Conservation (phyloP, 1,139 yeast genomes). For the Saccharomyces hybrid region DNA sequence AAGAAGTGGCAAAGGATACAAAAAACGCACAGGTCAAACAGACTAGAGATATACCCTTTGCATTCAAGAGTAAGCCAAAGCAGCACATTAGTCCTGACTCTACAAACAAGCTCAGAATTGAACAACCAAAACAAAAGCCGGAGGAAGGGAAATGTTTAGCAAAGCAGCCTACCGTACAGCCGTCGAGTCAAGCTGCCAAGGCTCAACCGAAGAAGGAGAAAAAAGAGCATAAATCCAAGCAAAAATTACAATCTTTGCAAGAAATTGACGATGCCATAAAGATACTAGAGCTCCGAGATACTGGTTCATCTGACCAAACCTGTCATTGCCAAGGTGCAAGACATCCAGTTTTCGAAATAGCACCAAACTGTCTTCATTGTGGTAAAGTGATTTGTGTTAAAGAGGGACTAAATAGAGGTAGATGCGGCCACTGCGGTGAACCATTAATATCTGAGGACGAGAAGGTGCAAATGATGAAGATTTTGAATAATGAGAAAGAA, state of each 20-base stretch:
- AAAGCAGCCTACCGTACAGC: neutral
- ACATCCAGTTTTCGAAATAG: slow-evolving; percentile 81
- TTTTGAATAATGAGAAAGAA: slow-evolving; percentile 45
- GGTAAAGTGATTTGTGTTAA: slow-evolving; percentile 87
- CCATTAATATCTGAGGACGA: slow-evolving; percentile 58
- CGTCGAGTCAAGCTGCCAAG: neutral
- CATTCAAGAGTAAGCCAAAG: neutral
- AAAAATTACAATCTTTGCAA: slow-evolving; percentile 49
- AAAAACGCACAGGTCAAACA: neutral
- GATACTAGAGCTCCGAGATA: slow-evolving; percentile 33
- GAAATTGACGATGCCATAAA: slow-evolving; percentile 41
- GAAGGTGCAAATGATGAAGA: slow-evolving; percentile 46
- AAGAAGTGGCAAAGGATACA: neutral
- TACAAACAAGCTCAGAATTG: neutral
- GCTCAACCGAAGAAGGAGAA: slow-evolving; percentile 1
- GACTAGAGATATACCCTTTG: neutral
- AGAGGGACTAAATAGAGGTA: slow-evolving; percentile 71
- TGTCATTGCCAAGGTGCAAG: slow-evolving; percentile 82
- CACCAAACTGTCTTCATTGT: slow-evolving; percentile 90
- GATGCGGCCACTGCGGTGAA: slow-evolving; percentile 76
- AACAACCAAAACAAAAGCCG: neutral
- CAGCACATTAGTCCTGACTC: neutral
- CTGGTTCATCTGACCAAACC: slow-evolving; percentile 21
- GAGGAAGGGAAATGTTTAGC: neutral
- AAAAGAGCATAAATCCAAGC: slow-evolving; percentile 31